These are phyloP conservation scores for Colletotrichum destructivum DNA, from an alignment of 2,329 filamentous ascomycete genomes.

Conservation along the genomic window DNA sequence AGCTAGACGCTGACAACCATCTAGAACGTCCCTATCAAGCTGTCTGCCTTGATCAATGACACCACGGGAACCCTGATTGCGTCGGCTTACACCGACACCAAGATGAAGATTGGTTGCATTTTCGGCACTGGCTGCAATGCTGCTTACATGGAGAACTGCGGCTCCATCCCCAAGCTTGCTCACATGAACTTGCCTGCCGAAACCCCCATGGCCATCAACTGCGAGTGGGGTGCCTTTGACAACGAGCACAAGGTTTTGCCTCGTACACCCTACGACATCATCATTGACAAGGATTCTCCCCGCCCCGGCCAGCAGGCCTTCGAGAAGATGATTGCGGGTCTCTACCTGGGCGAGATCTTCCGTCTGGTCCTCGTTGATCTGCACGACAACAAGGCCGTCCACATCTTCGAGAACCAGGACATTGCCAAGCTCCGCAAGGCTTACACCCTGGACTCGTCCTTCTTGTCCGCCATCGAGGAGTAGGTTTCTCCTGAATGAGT, in stretches of 20 bases:
- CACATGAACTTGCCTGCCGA: constrained; percentile 90
- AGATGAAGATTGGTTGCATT: constrained; percentile 96
- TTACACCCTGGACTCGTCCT: constrained; percentile 93
- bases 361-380: constrained; percentile 88
- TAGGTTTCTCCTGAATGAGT: constrained; percentile 58
- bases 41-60: constrained; percentile 96
- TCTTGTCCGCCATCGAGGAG: constrained; percentile 94
- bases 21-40: constrained; percentile 89
- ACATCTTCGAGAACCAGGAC: constrained; percentile 89
- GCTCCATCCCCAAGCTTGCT: constrained; percentile 92
- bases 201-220: constrained; percentile 94
- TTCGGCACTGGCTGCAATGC: constrained; percentile 99
- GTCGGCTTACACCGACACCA: constrained; percentile 93
- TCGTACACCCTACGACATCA: constrained; percentile 86
- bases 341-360: constrained; percentile 96
- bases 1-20: constrained; percentile 8
- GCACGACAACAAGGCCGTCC: constrained; percentile 80
- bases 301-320: constrained; percentile 95
- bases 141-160: constrained; percentile 96
- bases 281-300: constrained; percentile 92
- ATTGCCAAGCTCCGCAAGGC: constrained; percentile 85
- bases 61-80: constrained; percentile 97
- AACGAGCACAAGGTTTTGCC: constrained; percentile 93
- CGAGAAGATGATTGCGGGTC: constrained; percentile 97
- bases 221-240: constrained; percentile 97